These are phyloP conservation scores for Paraurostyla sp. DNA, from an alignment of 73 alveolate species.

Conservation along the genomic window DNA sequence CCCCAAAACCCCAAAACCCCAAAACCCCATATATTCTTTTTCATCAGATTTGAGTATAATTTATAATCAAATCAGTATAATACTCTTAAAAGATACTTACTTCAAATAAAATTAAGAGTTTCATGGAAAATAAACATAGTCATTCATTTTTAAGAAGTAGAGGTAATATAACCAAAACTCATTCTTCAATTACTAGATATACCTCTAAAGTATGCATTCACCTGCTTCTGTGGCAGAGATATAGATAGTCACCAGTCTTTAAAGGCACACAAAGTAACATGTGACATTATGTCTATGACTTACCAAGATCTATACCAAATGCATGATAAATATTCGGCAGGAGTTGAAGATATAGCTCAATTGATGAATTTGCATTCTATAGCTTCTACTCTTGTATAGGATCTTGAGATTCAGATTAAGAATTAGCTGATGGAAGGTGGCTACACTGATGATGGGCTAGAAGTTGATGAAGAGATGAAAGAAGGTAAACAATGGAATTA, in stretches of 20 bases:
- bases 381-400: background rate
- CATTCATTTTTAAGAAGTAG: background rate
- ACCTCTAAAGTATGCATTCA: background rate
- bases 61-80: background rate
- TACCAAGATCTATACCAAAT: background rate
- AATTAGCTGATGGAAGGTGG: background rate
- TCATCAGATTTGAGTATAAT: background rate
- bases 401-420: background rate
- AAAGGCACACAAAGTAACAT: background rate
- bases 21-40: background rate
- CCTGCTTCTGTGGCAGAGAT: constrained; percentile 16
- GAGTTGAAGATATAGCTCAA: background rate
- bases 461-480: background rate
- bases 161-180: background rate
- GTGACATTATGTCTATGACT: background rate
- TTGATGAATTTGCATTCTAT: background rate
- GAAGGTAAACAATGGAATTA: background rate
- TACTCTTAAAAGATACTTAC: background rate
- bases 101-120: background rate
- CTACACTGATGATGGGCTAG: background rate
- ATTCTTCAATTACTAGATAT: background rate
- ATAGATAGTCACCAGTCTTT: background rate
- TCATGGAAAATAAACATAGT: background rate
- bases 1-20: too few species aligned
- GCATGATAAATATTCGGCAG: background rate